Conservation (phyloP, 1,284 basidiomycete genomes). For the Ustilago nuda region DNA sequence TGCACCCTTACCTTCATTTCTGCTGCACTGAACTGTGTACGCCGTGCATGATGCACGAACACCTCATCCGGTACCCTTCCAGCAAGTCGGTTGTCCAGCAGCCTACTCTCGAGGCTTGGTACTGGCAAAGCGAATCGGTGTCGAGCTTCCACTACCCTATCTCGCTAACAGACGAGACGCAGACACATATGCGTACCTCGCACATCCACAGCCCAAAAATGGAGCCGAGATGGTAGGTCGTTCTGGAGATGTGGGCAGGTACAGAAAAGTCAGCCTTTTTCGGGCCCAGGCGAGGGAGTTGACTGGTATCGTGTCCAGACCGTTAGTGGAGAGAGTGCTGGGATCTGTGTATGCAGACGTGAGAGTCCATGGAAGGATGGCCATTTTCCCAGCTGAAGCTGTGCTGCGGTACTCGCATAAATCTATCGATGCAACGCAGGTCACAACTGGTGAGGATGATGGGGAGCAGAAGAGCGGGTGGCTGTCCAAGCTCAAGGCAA, state of each 20-base stretch:
- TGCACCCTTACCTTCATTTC: slow-evolving; percentile 19
- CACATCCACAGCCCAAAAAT: slow-evolving; percentile 29
- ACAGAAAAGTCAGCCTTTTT: slow-evolving; percentile 36
- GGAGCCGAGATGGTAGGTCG: slow-evolving; percentile 32
- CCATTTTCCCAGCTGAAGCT: slow-evolving; percentile 35
- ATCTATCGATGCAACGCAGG: neutral
- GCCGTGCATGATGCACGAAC: slow-evolving; percentile 32
- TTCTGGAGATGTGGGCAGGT: slow-evolving; percentile 17
- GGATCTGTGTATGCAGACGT: slow-evolving; percentile 28
- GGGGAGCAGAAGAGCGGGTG: slow-evolving; percentile 18
- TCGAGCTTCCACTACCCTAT: slow-evolving; percentile 40
- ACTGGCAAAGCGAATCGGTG: slow-evolving; percentile 35
- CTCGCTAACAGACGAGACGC: slow-evolving; percentile 10
- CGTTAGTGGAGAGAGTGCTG: slow-evolving; percentile 35
- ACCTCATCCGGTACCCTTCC: slow-evolving; percentile 27
- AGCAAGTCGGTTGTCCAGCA: slow-evolving; percentile 35
- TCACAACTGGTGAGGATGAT: neutral
- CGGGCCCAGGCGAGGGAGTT: slow-evolving; percentile 38
- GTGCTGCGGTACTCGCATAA: slow-evolving; percentile 35
- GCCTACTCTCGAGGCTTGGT: slow-evolving; percentile 23
- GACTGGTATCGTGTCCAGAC: slow-evolving; percentile 42
- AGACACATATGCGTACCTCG: slow-evolving; percentile 16
- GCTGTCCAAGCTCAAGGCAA: slow-evolving; percentile 32
- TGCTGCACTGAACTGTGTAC: slow-evolving; percentile 50
- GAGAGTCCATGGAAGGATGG: slow-evolving; percentile 20